phyloP scores from a whole-genome alignment of 371 early-diverging fungal genomes.

The Actinomucor elegans region DNA sequence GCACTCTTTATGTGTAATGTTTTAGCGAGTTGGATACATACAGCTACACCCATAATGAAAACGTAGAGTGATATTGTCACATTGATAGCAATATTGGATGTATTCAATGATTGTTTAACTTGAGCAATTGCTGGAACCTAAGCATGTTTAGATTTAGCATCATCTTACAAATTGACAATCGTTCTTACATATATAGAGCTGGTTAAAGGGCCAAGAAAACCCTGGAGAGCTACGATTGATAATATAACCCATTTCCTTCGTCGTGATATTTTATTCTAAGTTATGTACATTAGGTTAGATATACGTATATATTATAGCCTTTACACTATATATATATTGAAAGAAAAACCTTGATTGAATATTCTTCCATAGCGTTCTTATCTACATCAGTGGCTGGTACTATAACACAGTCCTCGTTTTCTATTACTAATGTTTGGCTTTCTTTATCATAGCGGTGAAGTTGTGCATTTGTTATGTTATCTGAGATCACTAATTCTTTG shows the following conservation, averaged over 20 bases:
- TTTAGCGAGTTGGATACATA: no score
- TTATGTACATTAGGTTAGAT: neutral
- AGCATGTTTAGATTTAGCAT: neutral
- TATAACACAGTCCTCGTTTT: neutral
- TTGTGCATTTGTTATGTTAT: no score
- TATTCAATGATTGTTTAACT: slow-evolving; percentile 29
- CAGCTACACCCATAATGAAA: slow-evolving; percentile 42
- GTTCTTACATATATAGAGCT: slow-evolving; percentile 45
- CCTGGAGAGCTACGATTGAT: slow-evolving; percentile 43
- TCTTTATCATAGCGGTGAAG: neutral
- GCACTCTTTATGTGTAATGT: no score
- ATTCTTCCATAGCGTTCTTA: neutral
- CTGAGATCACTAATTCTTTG: neutral
- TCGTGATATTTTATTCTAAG: slow-evolving; percentile 7
- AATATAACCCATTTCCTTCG: slow-evolving; percentile 40
- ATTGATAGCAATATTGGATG: slow-evolving; percentile 39
- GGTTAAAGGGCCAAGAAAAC: slow-evolving; percentile 49
- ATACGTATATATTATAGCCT: neutral
- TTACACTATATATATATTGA: no score
- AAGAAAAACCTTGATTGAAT: slow-evolving; percentile 12
- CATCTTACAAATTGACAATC: neutral
- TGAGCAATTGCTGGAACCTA: slow-evolving; percentile 49
- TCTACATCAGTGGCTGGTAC: neutral
- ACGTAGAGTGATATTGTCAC: slow-evolving; percentile 47
- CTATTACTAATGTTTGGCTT: neutral